Evolutionary conservation across 805 yeast genomes (phyloP), one percentile per base, ranked within the genome.

Genomic region (Naumovozyma castellii): DNA sequence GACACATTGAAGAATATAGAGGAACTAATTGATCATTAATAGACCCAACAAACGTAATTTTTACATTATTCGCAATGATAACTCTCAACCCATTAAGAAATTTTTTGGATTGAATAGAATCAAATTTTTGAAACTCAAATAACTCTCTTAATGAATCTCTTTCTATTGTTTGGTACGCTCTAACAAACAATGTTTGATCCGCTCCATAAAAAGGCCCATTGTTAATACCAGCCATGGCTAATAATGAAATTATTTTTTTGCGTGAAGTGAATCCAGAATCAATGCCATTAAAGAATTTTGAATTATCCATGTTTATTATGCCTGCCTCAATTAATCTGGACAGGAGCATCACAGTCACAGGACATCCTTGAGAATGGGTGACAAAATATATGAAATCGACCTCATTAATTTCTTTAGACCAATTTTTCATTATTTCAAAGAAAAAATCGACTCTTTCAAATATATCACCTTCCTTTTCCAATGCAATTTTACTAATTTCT

Each of bases 151-250:
- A 61, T 0, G 97, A 84, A 39, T 83, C 95, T 48, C 79, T 83
- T 56, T 92, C 98, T 43, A 90, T 81, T 0, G 94, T 78, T 1
- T 94, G 80, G 53, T 87, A 87, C 0, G 97, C 96, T 47, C 87
- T 73, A 61, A 90, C 80, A 45, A 88, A 74, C 18, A 87, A 65
- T 8, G 79, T 77, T 57, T 85, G 87, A 56, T 92, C 97, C n/a
- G 77, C 75, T 0, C 97, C 97, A 48, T 78, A 85, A 55, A 85
- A 84, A 2, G 98, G 98, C 0, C 98, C 98, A 56, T 85, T 77
- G 51, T 87, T 85, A 18, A 88, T 76, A 1, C 97, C 97, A 0
- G 97, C 97, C 98, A 90, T 90, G 3, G 90, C 90, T 37, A 90
- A 63, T 15, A 90, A 65, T 0, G 92, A 85, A 12, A 88, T 70